phyloP scores from a whole-genome alignment of 805 yeast genomes.

The Pichia membranifaciens region DNA sequence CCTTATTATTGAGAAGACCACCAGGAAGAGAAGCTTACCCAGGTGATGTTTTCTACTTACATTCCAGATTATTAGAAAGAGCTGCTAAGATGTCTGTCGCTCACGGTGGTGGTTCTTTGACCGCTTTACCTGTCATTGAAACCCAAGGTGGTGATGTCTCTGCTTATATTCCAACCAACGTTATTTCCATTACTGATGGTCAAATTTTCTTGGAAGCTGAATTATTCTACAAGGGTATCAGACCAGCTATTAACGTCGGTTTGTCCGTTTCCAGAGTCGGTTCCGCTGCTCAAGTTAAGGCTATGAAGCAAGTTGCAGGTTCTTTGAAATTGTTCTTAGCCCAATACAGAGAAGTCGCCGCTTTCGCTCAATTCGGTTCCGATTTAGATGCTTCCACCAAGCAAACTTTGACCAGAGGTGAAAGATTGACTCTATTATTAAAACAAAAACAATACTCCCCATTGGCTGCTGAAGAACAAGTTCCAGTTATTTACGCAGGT shows the following conservation, averaged over 20 bases:
- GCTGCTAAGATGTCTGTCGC: slow-evolving; percentile 93
- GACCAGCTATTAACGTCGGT: slow-evolving; percentile 99
- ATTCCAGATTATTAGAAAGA: slow-evolving; percentile 92
- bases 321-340: slow-evolving; percentile 99
- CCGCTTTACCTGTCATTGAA: slow-evolving; percentile 95
- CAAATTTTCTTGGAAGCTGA: slow-evolving; percentile 98
- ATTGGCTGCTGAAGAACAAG: slow-evolving; percentile 98
- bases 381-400: slow-evolving; percentile 99
- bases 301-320: slow-evolving; percentile 99
- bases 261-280: slow-evolving; percentile 99
- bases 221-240: slow-evolving; percentile 99
- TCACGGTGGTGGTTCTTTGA: slow-evolving; percentile 89
- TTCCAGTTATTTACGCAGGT: slow-evolving; percentile 98
- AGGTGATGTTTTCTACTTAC: slow-evolving; percentile 94
- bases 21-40: slow-evolving; percentile 97
- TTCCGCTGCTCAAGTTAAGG: slow-evolving; percentile 99
- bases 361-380: slow-evolving; percentile 99
- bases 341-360: slow-evolving; percentile 99
- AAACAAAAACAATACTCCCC: slow-evolving; percentile 98
- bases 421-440: slow-evolving; percentile 97
- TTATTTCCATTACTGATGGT: slow-evolving; percentile 95
- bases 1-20: slow-evolving; percentile 94
- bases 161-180: slow-evolving; percentile 84
- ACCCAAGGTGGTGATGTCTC: slow-evolving; percentile 97
- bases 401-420: slow-evolving; percentile 99